A percentile compares a stretch with the other conserved stretches of the same genome.
Evolutionary conservation across 1,139 yeast genomes (phyloP).

Genomic region (Blastobotrys aristatus): DNA sequence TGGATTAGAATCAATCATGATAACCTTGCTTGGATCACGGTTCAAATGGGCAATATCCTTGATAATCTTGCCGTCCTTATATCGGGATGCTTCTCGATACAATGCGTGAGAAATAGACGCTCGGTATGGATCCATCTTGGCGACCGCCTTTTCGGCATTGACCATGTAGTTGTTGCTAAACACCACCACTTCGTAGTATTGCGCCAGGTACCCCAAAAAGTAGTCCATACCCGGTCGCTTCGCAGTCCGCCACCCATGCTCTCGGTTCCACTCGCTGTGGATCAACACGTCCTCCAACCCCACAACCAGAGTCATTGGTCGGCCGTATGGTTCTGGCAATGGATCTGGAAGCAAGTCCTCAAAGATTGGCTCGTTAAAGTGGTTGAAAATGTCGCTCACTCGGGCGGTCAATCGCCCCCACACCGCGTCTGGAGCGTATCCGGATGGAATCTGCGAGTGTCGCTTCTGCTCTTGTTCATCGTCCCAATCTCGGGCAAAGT

Average conservation of each 20-base stretch:
- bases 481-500: constrained; percentile 85
- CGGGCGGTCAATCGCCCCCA: constrained; percentile 59
- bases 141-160: constrained; percentile 78
- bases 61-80: constrained; percentile 71
- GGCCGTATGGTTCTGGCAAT: constrained; percentile 85
- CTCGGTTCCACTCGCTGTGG: constrained; percentile 88
- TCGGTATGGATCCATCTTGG: constrained; percentile 87
- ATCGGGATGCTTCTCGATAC: constrained; percentile 86
- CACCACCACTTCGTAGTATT: constrained; percentile 90
- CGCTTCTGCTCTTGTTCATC: constrained; percentile 59
- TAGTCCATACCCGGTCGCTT: constrained; percentile 98
- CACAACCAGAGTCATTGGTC: constrained; percentile 85
- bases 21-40: constrained; percentile 79
- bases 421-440: constrained; percentile 55
- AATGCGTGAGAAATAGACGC: constrained; percentile 84
- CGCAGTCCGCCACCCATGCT: constrained; percentile 97
- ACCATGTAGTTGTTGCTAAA: constrained; percentile 83
- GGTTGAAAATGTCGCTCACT: constrained; percentile 67
- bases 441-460: constrained; percentile 53
- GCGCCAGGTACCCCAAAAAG: constrained; percentile 89
- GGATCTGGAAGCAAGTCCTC: constrained; percentile 90
- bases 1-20: constrained; percentile 73
- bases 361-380: constrained; percentile 90
- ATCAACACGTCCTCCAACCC: constrained; percentile 85
- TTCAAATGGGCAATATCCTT: constrained; percentile 82